Evolutionary conservation across 306 rosid genomes (phyloP).

Genomic region (Adenanthera pavonina): DNA sequence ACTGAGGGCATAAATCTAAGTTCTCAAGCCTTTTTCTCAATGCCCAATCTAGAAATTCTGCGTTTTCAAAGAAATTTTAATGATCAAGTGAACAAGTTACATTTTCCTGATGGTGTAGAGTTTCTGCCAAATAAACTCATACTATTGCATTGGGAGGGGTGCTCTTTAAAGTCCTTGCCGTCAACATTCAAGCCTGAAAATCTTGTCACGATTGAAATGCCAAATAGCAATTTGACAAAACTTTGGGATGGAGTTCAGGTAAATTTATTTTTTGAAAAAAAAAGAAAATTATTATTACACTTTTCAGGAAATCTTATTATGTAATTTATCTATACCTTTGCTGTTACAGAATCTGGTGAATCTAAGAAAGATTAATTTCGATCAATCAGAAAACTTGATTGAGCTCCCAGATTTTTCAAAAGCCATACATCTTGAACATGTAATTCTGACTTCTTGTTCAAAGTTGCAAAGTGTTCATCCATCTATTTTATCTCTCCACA

Average conservation of each 20-base stretch:
- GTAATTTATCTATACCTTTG: not conserved
- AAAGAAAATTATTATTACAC: no score
- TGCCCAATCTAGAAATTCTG: not conserved
- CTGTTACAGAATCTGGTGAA: slow-evolving; percentile 7
- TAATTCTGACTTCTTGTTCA: not conserved
- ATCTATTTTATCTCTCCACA: not conserved
- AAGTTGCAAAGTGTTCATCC: not conserved
- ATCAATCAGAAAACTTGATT: not conserved
- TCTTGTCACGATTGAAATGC: not conserved
- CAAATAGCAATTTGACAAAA: not conserved
- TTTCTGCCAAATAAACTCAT: not conserved
- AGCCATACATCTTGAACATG: not conserved
- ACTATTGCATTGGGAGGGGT: rapidly evolving
- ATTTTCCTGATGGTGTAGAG: not conserved
- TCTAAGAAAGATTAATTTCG: rapidly evolving
- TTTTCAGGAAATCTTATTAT: no score
- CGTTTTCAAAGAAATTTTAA: not conserved
- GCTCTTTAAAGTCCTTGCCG: not conserved
- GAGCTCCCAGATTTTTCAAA: not conserved
- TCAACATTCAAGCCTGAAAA: not conserved
- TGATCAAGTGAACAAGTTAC: not conserved
- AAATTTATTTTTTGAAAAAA: not conserved
- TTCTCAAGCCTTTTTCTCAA: not conserved
- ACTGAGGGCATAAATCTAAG: not conserved
- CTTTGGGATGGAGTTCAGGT: slow-evolving; percentile 30